Evolutionary conservation across 2,329 filamentous ascomycete species (phyloP), one percentile per base, ranked within the genome.

Genomic region (Graphiopsis chlorocephala): DNA sequence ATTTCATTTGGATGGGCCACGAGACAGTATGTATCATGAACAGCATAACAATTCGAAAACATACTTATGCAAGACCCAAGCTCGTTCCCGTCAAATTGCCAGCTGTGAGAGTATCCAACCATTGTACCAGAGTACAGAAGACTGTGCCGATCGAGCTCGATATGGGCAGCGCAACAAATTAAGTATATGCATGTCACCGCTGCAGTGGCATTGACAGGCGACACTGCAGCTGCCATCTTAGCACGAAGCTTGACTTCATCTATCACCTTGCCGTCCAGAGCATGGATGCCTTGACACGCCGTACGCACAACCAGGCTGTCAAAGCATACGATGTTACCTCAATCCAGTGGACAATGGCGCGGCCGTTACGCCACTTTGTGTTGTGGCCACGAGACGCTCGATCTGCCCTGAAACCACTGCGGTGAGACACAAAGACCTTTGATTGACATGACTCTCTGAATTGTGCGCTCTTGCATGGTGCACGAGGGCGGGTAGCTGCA

Each of bases 201-300:
- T 64, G 52, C 61, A 63, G 45, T 64, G 61, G 61, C 26, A 64
- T 58, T 64, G 61, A 64, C 61, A 57, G 50, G 55, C 55, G 15
- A 29, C 61, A 64, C 53, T 25, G 38, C 53, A 64, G 26, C 35
- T 50, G 8, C 20, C 20, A 29, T 35, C 42, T 61, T 31, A 42
- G 60, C n/a, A 62, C 25, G 33, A 28, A 53, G 48, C 23, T 42
- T 55, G 48, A 45, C 33, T 45, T 20, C 28, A 45, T 38, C 31
- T 62, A 33, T 38, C 14, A 29, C 48, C 48, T 42, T 38, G 60
- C 48, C 29, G 23, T 45, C 31, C 23, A 62, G 20, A 20, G 33
- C 60, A 62, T 62, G 60, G 60, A 62, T 62, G n/a, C 60, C 48
- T 62, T 29, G 60, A 26, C 60, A 10, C n/a, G 20, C n/a, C 23